Evolutionary conservation across 306 rosid species (phyloP), one percentile per base, ranked within the genome.

Genomic region (Vigna reflexopilosa): DNA sequence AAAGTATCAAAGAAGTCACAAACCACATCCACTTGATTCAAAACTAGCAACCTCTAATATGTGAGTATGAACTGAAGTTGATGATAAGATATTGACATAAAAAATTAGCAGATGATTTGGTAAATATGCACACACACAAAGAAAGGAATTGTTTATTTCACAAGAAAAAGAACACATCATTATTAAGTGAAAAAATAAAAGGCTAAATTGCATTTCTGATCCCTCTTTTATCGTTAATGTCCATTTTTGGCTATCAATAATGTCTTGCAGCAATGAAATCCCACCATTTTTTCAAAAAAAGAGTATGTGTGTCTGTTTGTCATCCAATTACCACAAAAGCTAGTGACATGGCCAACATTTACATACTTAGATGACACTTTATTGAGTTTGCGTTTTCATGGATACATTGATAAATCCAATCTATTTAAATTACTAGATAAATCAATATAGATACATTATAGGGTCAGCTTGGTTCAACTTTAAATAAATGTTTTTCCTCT

Each of bases 1-100:
- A 52, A 61, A 17, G 67, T 59, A 79, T 51, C 47, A 63, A 81
- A 51, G 54, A 64, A 47, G 19, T 52, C 68, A 42, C 20, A 62
- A 70, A 57, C 20, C 58, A 57, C 57, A 51, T 58, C 62, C 56
- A 16, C 76, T 82, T 75, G 73, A 80, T 65, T 76, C 14, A 73
- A 28, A 47, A 61, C 36, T 74, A 73, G 68, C 73, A 67, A 71
- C 32, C 70, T 59, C 14, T 51, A 20, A 12, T 42, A 42, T 9
- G 10, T 42, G 47, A 66, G 5, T 9, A 67, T 36, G 10, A 75
- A 38, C 73, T n/a, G 17, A 55, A 71, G 32, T 32, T 28, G 69
- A 82, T 42, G 78, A 70, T 9, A 9, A 9, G 51, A 55, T 26
- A 57, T 19, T 8, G 32, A 36, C 67, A 78, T 71, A 79, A 58